A percentile compares a stretch with the other conserved stretches of the same genome.
Evolutionary conservation across 1,284 basidiomycete species (phyloP).

Genomic region (Rhodotorula mucilaginosa): DNA sequence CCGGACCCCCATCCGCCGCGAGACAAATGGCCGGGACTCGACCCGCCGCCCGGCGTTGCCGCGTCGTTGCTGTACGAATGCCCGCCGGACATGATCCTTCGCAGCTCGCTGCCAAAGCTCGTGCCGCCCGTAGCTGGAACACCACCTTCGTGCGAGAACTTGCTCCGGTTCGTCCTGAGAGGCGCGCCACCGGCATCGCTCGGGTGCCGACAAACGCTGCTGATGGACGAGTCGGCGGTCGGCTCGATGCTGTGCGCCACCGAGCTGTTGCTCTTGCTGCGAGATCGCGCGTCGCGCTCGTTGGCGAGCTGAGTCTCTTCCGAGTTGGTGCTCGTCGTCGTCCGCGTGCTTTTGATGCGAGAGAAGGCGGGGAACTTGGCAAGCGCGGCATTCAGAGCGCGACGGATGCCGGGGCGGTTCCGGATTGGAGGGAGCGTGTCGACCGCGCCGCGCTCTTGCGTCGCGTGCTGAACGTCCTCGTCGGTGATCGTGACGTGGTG

Average conservation of each 20-base stretch:
- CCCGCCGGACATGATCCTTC: conserved; percentile 30
- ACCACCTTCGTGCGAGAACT: conserved; percentile 27
- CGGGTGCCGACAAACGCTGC: conserved; percentile 27
- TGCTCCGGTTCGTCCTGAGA: not conserved
- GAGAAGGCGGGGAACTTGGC: conserved; percentile 37
- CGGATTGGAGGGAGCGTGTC: conserved; percentile 31
- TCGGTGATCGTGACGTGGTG: conserved; percentile 67
- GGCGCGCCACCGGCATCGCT: conserved; percentile 14
- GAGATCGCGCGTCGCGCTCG: conserved; percentile 11
- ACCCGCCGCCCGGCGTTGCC: not conserved
- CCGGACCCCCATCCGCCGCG: conserved; percentile 25
- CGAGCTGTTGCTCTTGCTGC: conserved; percentile 40
- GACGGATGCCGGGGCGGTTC: conserved; percentile 37
- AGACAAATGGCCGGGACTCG: conserved; percentile 9
- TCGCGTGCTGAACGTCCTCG: conserved; percentile 74
- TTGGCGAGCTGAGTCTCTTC: conserved; percentile 3
- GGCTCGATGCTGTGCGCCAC: conserved; percentile 9
- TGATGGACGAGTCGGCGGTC: not conserved
- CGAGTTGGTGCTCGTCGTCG: conserved; percentile 10
- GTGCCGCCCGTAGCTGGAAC: not conserved
- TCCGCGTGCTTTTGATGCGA: conserved; percentile 32
- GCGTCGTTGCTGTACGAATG: not conserved
- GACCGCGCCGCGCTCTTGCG: conserved; percentile 34
- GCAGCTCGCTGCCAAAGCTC: conserved; percentile 20
- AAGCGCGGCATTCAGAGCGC: conserved; percentile 38